These are phyloP conservation scores for Aspergillus conjunctus DNA, from an alignment of 495 filamentous ascomycete genomes.

Conservation along the genomic window DNA sequence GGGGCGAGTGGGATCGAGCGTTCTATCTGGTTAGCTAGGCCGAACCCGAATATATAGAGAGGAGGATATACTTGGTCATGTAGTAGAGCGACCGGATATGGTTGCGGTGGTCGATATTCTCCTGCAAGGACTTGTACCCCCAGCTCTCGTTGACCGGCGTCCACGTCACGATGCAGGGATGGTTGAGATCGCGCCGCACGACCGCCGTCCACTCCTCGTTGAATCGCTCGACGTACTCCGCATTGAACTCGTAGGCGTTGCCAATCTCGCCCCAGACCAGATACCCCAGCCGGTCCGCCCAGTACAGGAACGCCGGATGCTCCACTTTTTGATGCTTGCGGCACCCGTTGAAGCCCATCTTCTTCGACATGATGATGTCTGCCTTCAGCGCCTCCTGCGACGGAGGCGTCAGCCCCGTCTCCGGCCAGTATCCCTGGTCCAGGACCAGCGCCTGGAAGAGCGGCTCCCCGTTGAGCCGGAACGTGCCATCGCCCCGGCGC, in stretches of 20 bases:
- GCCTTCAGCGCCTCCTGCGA: slow-evolving; percentile 34
- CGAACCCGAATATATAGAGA: not conserved
- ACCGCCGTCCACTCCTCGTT: slow-evolving; percentile 58
- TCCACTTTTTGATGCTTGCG: slow-evolving; percentile 49
- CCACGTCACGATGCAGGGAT: slow-evolving; percentile 62
- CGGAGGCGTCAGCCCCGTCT: slow-evolving; percentile 43
- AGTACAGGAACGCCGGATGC: slow-evolving; percentile 41
- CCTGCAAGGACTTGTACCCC: slow-evolving; percentile 55
- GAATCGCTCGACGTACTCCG: slow-evolving; percentile 55
- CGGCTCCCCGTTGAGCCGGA: slow-evolving; percentile 42
- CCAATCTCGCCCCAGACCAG: slow-evolving; percentile 47
- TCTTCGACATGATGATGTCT: slow-evolving; percentile 38
- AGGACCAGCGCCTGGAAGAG: slow-evolving; percentile 42
- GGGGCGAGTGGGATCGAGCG: slow-evolving; percentile 57
- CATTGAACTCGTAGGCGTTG: slow-evolving; percentile 51
- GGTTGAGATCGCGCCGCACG: slow-evolving; percentile 60
- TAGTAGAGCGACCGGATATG: slow-evolving; percentile 61
- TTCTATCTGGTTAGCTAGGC: slow-evolving; percentile 27
- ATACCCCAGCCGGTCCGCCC: slow-evolving; percentile 44
- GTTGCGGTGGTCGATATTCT: slow-evolving; percentile 55
- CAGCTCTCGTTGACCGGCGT: slow-evolving; percentile 65
- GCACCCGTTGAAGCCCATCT: slow-evolving; percentile 40
- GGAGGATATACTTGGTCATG: slow-evolving; percentile 53
- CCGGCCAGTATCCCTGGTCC: slow-evolving; percentile 45
- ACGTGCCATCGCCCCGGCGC: slow-evolving; percentile 40